Conservation (phyloP, 129 eudicot species). For the Daucus carota region DNA sequence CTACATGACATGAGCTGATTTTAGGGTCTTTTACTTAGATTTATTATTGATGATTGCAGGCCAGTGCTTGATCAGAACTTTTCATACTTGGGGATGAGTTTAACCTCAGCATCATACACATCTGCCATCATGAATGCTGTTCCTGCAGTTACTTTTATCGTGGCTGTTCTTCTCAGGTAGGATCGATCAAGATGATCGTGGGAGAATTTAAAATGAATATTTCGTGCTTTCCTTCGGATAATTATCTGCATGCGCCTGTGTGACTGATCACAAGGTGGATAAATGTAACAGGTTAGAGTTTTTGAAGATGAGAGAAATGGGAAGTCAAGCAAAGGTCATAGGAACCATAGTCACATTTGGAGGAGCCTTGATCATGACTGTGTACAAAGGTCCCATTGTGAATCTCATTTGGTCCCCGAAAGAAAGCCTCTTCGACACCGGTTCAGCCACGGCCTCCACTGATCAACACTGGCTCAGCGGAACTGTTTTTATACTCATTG, state of each 20-base stretch:
- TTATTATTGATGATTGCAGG: slow-evolving; percentile 20
- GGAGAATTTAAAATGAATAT: not conserved
- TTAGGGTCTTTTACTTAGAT: not conserved
- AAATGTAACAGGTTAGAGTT: slow-evolving; percentile 35
- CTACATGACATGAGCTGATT: not conserved
- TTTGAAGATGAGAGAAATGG: slow-evolving; percentile 30
- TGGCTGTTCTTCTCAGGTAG: slow-evolving; percentile 42
- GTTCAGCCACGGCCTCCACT: not conserved
- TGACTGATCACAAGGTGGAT: not conserved
- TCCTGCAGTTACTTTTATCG: slow-evolving; percentile 45
- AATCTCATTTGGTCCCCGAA: slow-evolving; percentile 32
- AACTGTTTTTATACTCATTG: slow-evolving; percentile 35
- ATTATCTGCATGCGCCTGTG: not conserved
- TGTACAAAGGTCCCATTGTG: slow-evolving; percentile 35
- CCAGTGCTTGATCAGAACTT: slow-evolving; percentile 51
- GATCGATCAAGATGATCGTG: not conserved
- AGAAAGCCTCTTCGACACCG: slow-evolving; percentile 9
- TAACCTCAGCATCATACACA: slow-evolving; percentile 42
- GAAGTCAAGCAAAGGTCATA: slow-evolving; percentile 37
- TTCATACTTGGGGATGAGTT: slow-evolving; percentile 35
- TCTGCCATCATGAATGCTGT: slow-evolving; percentile 40
- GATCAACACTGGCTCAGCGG: slow-evolving; percentile 46
- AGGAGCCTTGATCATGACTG: slow-evolving; percentile 57
- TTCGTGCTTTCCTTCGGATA: not conserved
- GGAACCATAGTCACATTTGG: slow-evolving; percentile 49